Base-by-base conservation (phyloP, 1,284 basidiomycete genomes). In the Moniliophthora roreri region DNA sequence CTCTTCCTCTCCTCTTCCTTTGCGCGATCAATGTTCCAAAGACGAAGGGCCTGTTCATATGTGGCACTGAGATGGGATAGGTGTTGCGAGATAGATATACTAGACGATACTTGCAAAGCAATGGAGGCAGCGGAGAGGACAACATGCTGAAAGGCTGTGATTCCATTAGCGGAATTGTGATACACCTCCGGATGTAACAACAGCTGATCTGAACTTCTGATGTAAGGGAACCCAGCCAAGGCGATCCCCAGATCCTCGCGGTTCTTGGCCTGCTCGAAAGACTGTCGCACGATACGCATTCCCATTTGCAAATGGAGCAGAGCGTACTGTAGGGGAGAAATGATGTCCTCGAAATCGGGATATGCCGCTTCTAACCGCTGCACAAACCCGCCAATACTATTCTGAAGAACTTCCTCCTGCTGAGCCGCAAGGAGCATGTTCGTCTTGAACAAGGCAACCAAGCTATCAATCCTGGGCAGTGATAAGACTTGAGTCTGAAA, bases 11-110 rank as follows among this genome's bases (percentile, higher is more conserved):
- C 81, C 41, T 82, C 79, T 56, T 87, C 85, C 55, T 82, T 83
- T 24, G 85, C 82, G 38, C 85, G 82, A 63, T 97, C 91, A 34
- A 89, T 84, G 32, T 84, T 77, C 95, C 95, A 98, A 7, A 96
- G 78, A 18, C 85, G 79, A 53, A 87, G 81, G 1, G 88, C 76
- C 61, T 89, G 85, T 53, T 93, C 88, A 62, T 93, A 95, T 7
- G 80, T 66, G 2, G 64, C 63, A 41, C 81, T 75, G 15, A 92
- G 46, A 4, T 59, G 46, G 15, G 58, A 52, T 5, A 77, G 61
- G 40, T 69, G 60, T 4, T 63, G 56, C 10, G 62, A 59, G 10
- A 68, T 50, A 48, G 64, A 66, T n/a, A 72, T 61, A 2, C 73
- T 71, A 0, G 71, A 53, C 20, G 67, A 59, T n/a, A 65, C 68